phyloP scores from a whole-genome alignment of 805 yeast species.

The Ogataea saltuana region DNA sequence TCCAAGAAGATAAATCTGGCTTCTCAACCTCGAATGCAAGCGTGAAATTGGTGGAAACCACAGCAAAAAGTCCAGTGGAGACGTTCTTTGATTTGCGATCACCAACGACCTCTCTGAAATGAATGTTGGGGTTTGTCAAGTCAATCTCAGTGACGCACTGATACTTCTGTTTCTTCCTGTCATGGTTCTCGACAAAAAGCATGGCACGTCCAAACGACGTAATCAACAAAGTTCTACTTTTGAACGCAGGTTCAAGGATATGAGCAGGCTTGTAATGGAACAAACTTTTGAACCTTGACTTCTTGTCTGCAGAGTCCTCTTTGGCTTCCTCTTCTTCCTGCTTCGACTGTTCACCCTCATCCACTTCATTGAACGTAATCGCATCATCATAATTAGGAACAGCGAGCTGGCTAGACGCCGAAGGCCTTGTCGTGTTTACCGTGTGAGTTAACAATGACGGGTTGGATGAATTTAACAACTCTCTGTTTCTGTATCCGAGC shows the following conservation, averaged over 20 bases:
- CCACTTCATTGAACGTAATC: conserved; percentile 27
- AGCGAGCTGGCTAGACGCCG: conserved; percentile 11
- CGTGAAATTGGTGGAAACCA: conserved; percentile 54
- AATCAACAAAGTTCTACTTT: conserved; percentile 52
- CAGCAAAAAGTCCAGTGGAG: conserved; percentile 52
- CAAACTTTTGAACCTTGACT: conserved; percentile 32
- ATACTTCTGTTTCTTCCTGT: conserved; percentile 40
- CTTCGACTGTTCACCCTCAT: conserved; percentile 20
- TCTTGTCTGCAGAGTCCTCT: conserved; percentile 20
- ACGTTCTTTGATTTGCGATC: conserved; percentile 38
- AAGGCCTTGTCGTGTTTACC: conserved; percentile 11
- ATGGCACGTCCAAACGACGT: conserved; percentile 67
- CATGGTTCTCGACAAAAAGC: conserved; percentile 46
- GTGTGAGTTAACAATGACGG: conserved; percentile 22
- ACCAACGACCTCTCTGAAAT: conserved; percentile 58
- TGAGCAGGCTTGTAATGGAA: conserved; percentile 24
- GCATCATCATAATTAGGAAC: conserved; percentile 29
- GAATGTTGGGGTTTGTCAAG: conserved; percentile 51
- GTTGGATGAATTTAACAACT: conserved; percentile 28
- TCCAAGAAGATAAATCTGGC: conserved; percentile 56
- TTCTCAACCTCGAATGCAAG: conserved; percentile 58
- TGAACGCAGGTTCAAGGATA: conserved; percentile 31
- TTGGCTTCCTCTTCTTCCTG: conserved; percentile 18
- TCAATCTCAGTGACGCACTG: conserved; percentile 56
- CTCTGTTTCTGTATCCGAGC: conserved; percentile 47